Evolutionary conservation across 179 eudicot species (phyloP).

Genomic region (Vitellaria paradoxa): DNA sequence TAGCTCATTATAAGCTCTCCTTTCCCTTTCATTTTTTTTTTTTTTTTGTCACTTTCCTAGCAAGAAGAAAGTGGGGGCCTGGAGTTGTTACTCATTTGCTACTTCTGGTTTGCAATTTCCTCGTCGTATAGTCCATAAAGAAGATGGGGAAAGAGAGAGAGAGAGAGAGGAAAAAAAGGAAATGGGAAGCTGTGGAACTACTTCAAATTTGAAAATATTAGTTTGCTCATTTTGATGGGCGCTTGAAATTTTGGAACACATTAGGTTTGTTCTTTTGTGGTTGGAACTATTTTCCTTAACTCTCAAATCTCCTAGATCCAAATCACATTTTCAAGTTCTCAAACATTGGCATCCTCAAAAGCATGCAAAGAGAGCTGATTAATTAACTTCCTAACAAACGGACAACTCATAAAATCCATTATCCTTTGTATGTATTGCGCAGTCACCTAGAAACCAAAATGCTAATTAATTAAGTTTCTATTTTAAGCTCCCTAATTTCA

Average conservation of each 20-base stretch:
- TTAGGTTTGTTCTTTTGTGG: no score
- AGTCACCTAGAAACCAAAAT: constrained; percentile 5
- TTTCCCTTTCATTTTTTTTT: background rate
- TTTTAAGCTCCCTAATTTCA: constrained; percentile 14
- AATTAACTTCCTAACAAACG: background rate
- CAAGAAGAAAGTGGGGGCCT: no score
- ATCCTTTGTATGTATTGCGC: background rate
- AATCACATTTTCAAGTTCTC: constrained; percentile 17
- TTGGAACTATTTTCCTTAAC: constrained; percentile 1
- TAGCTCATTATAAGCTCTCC: no score
- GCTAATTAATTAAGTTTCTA: background rate
- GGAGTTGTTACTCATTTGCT: no score
- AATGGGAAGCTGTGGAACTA: background rate
- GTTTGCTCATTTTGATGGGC: no score
- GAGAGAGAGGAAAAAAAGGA: background rate
- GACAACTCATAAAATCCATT: constrained; percentile 12
- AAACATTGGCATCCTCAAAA: constrained; percentile 1
- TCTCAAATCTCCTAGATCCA: background rate
- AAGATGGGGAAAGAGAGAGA: no score
- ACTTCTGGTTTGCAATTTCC: no score
- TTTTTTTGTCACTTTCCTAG: background rate
- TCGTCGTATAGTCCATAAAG: no score
- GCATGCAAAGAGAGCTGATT: no score
- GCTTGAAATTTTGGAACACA: no score
- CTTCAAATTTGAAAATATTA: no score